Evolutionary conservation across 495 filamentous ascomycete genomes (phyloP).

Genomic region (Talaromyces ruber): DNA sequence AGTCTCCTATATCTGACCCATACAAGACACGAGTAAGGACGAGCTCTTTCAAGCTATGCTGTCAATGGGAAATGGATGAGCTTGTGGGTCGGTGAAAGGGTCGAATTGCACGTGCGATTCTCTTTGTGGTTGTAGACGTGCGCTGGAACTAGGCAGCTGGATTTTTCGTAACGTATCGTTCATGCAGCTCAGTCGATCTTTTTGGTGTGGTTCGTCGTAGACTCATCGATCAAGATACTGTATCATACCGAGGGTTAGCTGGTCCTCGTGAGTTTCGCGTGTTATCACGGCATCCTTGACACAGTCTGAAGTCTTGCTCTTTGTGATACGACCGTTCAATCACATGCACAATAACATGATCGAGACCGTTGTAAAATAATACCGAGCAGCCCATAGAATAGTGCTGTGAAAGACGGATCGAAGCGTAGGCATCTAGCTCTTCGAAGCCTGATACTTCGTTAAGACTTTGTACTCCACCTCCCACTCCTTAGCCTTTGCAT

Average conservation of each 20-base stretch:
- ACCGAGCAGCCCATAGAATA: background rate
- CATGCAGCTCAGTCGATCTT: background rate
- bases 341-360: too few species aligned
- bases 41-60: background rate
- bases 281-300: background rate
- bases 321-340: background rate
- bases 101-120: background rate
- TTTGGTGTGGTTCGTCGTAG: background rate
- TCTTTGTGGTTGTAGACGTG: background rate
- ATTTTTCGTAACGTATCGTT: background rate
- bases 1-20: background rate
- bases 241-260: background rate
- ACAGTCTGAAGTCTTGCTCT: too few species aligned
- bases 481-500: conserved; percentile 37
- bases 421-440: background rate
- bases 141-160: background rate
- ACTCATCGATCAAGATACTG: background rate
- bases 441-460: conserved; percentile 28
- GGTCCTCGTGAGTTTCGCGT: background rate
- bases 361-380: too few species aligned
- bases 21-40: background rate
- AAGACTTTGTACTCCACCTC: conserved; percentile 39
- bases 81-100: background rate
- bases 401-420: background rate
- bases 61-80: background rate